Evolutionary conservation across 805 yeast species (phyloP).

Genomic region (Saturnispora ahearnii): DNA sequence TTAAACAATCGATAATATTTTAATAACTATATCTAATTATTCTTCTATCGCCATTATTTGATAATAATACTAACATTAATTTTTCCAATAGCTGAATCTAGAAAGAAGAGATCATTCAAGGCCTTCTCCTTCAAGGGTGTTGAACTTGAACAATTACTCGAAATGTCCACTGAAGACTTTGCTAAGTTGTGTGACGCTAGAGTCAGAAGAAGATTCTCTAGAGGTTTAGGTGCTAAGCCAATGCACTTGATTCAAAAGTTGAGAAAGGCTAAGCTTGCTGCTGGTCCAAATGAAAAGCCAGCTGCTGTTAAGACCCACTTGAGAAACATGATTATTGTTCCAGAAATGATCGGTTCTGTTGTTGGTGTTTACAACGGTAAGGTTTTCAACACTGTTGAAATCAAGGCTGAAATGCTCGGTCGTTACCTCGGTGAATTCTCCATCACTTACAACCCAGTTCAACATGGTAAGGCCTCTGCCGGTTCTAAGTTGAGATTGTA

Average conservation of each 20-base stretch:
- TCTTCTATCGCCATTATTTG: background rate
- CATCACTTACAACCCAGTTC: conserved; percentile 98
- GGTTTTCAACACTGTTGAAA: conserved; percentile 97
- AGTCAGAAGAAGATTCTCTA: conserved; percentile 99
- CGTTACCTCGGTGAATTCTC: conserved; percentile 99
- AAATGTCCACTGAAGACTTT: conserved; percentile 93
- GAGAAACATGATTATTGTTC: conserved; percentile 97
- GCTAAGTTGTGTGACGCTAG: conserved; percentile 95
- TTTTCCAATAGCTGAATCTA: conserved; percentile 37
- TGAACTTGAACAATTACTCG: conserved; percentile 88
- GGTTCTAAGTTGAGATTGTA: conserved; percentile 32
- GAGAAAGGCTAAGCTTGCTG: conserved; percentile 91
- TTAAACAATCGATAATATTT: no score
- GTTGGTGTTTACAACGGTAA: conserved; percentile 99
- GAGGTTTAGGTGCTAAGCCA: conserved; percentile 94
- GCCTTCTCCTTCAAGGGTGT: conserved; percentile 99
- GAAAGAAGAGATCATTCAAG: conserved; percentile 88
- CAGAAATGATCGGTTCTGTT: conserved; percentile 99
- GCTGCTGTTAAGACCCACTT: conserved; percentile 97
- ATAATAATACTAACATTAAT: conserved; percentile 19
- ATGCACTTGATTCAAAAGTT: conserved; percentile 94
- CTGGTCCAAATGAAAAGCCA: conserved; percentile 93
- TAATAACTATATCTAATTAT: no score
- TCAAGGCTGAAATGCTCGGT: conserved; percentile 99
- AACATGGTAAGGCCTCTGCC: conserved; percentile 69